Evolutionary conservation across 176 grass and related monocot species (phyloP).

Genomic region (Lolium rigidum): DNA sequence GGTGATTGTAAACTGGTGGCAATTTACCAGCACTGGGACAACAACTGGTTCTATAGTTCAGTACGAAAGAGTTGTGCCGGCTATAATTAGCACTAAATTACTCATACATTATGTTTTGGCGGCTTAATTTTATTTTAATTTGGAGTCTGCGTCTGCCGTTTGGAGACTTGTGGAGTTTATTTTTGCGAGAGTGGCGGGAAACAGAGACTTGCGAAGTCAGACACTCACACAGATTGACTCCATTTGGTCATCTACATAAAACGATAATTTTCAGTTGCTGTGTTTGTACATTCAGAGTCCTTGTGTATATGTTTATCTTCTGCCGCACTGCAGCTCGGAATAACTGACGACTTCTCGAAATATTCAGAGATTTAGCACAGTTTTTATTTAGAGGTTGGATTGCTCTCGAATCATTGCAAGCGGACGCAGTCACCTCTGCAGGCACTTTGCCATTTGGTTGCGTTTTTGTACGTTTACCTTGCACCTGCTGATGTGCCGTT

Average conservation of each 20-base stretch:
- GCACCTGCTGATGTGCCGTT: background rate
- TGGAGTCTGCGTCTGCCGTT: conserved; percentile 1
- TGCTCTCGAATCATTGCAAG: background rate
- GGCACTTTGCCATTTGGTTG: no score
- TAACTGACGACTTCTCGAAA: background rate
- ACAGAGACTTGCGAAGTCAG: background rate
- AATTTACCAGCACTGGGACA: conserved; percentile 24
- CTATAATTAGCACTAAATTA: conserved; percentile 6
- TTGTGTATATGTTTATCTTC: background rate
- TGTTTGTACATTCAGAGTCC: conserved; percentile 3
- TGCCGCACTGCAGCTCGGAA: background rate
- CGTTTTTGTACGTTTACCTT: no score
- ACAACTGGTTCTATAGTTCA: background rate
- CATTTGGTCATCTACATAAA: background rate
- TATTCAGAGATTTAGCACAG: background rate
- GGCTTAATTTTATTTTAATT: background rate
- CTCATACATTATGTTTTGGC: background rate
- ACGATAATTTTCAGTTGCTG: background rate
- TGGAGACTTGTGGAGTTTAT: background rate
- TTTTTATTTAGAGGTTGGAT: background rate
- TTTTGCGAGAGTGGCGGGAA: background rate
- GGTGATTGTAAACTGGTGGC: background rate
- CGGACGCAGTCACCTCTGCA: background rate
- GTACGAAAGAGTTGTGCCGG: background rate
- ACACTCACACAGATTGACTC: conserved; percentile 42